Evolutionary conservation across 345 rosid species (phyloP).

Genomic region (Pistacia atlantica): DNA sequence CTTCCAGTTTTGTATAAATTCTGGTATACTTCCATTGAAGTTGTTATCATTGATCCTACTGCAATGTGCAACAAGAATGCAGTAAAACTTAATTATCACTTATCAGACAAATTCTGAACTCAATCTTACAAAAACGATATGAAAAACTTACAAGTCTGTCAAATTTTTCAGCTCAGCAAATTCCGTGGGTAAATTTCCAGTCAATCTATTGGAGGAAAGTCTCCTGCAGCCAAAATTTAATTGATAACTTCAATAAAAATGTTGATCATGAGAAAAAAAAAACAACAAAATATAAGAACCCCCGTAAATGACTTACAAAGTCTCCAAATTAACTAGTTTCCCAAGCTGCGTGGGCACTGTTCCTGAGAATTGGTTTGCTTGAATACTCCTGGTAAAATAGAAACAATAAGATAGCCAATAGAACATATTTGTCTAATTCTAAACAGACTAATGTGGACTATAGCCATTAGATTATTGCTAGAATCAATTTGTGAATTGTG

Average conservation of each 20-base stretch:
- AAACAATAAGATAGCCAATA: constrained; percentile 3
- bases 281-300: neutral
- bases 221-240: constrained; percentile 29
- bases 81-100: neutral
- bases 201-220: constrained; percentile 46
- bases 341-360: constrained; percentile 56
- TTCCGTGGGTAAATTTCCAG: constrained; percentile 45
- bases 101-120: neutral
- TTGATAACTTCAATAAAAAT: neutral
- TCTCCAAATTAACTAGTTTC: constrained; percentile 44
- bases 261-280: neutral
- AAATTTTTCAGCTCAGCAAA: constrained; percentile 37
- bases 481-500: too few species aligned
- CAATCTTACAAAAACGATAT: neutral
- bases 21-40: constrained; percentile 68
- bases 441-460: neutral
- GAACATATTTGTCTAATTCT: neutral
- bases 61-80: constrained; percentile 29
- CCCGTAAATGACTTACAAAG: constrained; percentile 41
- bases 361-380: constrained; percentile 64
- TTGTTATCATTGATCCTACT: constrained; percentile 78
- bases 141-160: constrained; percentile 38
- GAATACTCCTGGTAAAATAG: constrained; percentile 48
- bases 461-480: neutral
- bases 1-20: constrained; percentile 59